Conservation (phyloP, 306 rosid species). For the Vigna radiata region DNA sequence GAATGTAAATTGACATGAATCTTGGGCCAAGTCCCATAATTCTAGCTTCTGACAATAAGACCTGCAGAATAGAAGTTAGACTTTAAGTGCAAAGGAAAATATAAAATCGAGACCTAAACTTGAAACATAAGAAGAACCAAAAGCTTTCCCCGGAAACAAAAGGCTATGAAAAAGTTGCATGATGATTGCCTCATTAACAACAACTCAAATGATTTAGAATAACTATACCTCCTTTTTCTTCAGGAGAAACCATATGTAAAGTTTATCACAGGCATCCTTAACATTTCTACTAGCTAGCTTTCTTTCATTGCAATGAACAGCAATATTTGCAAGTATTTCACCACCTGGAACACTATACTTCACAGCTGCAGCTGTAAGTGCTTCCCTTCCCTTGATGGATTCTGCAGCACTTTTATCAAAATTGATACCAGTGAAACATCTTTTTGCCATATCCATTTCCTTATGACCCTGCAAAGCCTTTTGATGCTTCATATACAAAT, state of each 20-base stretch:
- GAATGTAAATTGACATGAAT: conserved; percentile 89
- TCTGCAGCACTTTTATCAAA: conserved; percentile 76
- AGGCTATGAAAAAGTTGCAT: neutral
- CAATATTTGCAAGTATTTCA: conserved; percentile 62
- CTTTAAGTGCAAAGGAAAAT: conserved; percentile 34
- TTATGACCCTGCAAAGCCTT: conserved; percentile 39
- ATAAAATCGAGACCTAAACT: neutral
- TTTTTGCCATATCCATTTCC: conserved; percentile 46
- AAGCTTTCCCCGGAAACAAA: conserved; percentile 2
- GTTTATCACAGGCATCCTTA: conserved; percentile 82
- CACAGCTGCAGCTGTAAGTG: conserved; percentile 70
- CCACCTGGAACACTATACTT: conserved; percentile 68
- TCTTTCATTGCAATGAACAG: conserved; percentile 79
- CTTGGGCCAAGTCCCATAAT: conserved; percentile 87
- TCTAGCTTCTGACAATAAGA: conserved; percentile 82
- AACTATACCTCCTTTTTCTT: conserved; percentile 69
- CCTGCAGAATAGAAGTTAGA: conserved; percentile 56
- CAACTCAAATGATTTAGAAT: neutral
- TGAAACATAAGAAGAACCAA: conserved; percentile 2
- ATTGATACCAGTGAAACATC: conserved; percentile 73
- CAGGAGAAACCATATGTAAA: conserved; percentile 78
- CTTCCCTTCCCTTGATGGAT: conserved; percentile 69
- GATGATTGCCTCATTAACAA: neutral
- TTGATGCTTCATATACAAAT: conserved; percentile 59
- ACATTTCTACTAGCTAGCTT: conserved; percentile 75